Conservation (phyloP, 306 rosid species). For the Malus orientalis region DNA sequence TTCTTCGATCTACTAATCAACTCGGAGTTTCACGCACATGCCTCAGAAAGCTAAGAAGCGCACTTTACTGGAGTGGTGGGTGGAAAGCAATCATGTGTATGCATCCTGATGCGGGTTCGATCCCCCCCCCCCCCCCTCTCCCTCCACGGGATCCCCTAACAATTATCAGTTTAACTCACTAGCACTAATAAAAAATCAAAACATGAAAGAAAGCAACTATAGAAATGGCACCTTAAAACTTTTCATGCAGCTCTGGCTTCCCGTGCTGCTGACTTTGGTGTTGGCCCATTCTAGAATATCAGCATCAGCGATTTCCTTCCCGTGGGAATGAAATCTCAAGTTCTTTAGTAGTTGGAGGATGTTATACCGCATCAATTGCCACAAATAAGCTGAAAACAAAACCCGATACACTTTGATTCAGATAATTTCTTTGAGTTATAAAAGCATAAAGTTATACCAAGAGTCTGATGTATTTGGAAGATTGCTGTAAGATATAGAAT, state of each 20-base stretch:
- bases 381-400: slow-evolving; percentile 68
- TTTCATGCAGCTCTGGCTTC: slow-evolving; percentile 67
- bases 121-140: too few species aligned
- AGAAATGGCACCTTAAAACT: slow-evolving; percentile 67
- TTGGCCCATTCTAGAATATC: slow-evolving; percentile 96
- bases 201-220: not conserved
- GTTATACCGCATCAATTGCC: slow-evolving; percentile 95
- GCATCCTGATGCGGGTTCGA: too few species aligned
- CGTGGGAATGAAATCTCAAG: slow-evolving; percentile 87
- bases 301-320: slow-evolving; percentile 83
- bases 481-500: not conserved
- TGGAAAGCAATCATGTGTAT: too few species aligned
- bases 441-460: not conserved
- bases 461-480: not conserved
- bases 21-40: too few species aligned
- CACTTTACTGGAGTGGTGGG: too few species aligned
- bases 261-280: slow-evolving; percentile 59
- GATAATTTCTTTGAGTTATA: not conserved
- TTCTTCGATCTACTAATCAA: too few species aligned
- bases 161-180: too few species aligned
- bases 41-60: too few species aligned
- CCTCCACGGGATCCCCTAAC: too few species aligned
- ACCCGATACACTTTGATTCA: slow-evolving; percentile 9
- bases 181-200: not conserved
- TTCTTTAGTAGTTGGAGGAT: slow-evolving; percentile 85